Conservation (phyloP, 2,329 filamentous ascomycete genomes). For the Didymellaceae sp. region DNA sequence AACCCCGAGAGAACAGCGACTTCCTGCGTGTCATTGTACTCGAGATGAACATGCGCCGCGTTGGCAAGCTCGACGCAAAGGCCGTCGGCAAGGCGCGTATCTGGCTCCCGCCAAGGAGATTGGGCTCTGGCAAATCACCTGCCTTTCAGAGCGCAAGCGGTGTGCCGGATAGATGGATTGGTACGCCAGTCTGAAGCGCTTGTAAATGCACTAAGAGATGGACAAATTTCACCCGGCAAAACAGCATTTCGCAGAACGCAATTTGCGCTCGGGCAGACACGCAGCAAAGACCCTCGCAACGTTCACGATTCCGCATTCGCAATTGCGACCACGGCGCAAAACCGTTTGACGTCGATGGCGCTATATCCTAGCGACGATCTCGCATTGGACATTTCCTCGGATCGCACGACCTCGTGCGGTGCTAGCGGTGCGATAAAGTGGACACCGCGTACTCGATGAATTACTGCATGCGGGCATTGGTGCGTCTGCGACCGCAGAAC, state of each 20-base stretch:
- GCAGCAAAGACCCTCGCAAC: slow-evolving; percentile 18
- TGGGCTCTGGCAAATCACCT: slow-evolving; percentile 35
- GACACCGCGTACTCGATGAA: slow-evolving; percentile 1
- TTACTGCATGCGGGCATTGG: slow-evolving; percentile 9
- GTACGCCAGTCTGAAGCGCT: slow-evolving; percentile 29
- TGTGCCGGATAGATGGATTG: slow-evolving; percentile 48
- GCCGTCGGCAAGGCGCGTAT: slow-evolving; percentile 62
- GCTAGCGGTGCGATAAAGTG: slow-evolving; percentile 7
- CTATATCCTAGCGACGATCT: slow-evolving; percentile 22
- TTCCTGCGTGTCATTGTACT: slow-evolving; percentile 69
- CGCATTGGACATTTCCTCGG: slow-evolving; percentile 23
- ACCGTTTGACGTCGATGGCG: slow-evolving; percentile 20
- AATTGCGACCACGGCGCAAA: slow-evolving; percentile 8
- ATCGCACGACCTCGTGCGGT: slow-evolving; percentile 23
- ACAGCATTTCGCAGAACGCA: not conserved
- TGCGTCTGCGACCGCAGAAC: not conserved
- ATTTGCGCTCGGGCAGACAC: slow-evolving; percentile 27
- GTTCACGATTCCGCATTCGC: slow-evolving; percentile 7
- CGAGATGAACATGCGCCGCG: slow-evolving; percentile 72
- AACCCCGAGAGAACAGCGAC: slow-evolving; percentile 68
- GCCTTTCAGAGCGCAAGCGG: slow-evolving; percentile 30
- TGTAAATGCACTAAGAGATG: slow-evolving; percentile 14
- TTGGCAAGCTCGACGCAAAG: slow-evolving; percentile 66
- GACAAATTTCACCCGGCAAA: slow-evolving; percentile 11
- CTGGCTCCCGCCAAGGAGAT: slow-evolving; percentile 65